These are phyloP conservation scores for Chlorella variabilis DNA, from an alignment of 163 green algal genomes.

Conservation along the genomic window DNA sequence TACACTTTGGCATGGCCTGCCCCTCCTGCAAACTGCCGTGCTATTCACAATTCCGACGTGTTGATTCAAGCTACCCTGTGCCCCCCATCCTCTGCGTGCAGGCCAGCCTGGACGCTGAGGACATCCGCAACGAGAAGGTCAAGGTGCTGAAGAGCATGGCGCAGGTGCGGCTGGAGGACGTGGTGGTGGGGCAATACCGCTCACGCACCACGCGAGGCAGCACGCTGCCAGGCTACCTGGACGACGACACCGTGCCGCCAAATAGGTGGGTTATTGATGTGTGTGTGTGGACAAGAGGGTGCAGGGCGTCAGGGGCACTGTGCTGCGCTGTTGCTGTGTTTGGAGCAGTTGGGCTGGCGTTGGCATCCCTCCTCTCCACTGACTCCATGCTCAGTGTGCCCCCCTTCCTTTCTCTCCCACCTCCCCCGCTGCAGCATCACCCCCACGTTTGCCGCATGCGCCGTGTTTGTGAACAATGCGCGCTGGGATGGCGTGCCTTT, in stretches of 20 bases:
- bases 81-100: conserved; percentile 35
- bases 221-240: conserved; percentile 89
- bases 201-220: conserved; percentile 47
- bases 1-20: not conserved
- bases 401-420: not conserved
- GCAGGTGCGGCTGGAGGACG: conserved; percentile 87
- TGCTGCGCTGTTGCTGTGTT: no score
- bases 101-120: conserved; percentile 90
- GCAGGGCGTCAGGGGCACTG: no score
- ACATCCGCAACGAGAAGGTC: conserved; percentile 99
- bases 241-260: conserved; percentile 94
- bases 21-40: no score
- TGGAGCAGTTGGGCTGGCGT: no score
- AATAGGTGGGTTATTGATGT: conserved; percentile 46
- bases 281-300: no score
- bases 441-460: conserved; percentile 93
- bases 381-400: not conserved
- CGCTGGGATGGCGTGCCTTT: conserved; percentile 99
- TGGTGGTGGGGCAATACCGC: conserved; percentile 98
- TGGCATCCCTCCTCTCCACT: not conserved
- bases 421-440: conserved; percentile 60
- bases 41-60: not conserved
- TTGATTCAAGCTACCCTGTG: not conserved
- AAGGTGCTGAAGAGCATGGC: conserved; percentile 94
- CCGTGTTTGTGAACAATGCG: conserved; percentile 96